Conservation (phyloP, 129 eudicot species). For the Rutidosis leptorrhynchoides region DNA sequence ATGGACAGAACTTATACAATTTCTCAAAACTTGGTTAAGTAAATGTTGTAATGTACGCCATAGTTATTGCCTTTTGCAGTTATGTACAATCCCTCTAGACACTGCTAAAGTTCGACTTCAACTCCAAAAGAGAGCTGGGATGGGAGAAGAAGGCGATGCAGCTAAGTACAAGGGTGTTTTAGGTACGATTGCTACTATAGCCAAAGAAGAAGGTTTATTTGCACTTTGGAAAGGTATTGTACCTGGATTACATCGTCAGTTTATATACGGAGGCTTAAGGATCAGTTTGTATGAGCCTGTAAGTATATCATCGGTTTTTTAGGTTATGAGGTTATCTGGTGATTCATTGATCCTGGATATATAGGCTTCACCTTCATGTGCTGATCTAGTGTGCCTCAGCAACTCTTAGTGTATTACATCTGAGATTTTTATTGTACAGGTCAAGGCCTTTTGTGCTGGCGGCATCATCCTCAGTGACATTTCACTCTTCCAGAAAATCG, state of each 20-base stretch:
- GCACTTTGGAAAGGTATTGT: conserved; percentile 97
- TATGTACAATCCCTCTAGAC: conserved; percentile 90
- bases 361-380: conserved; percentile 22
- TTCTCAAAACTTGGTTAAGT: neutral
- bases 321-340: conserved; percentile 20
- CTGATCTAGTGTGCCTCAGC: conserved; percentile 16
- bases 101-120: conserved; percentile 97
- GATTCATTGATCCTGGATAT: conserved; percentile 26
- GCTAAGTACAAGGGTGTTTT: conserved; percentile 74
- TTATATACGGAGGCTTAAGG: conserved; percentile 88
- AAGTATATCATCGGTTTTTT: conserved; percentile 33
- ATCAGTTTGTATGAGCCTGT: conserved; percentile 89
- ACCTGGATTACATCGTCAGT: conserved; percentile 95
- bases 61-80: conserved; percentile 37
- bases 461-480: conserved; percentile 48
- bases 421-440: conserved; percentile 49
- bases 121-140: conserved; percentile 63
- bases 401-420: conserved; percentile 31
- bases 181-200: conserved; percentile 76
- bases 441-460: conserved; percentile 70
- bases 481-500: conserved; percentile 70
- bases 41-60: neutral
- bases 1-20: neutral
- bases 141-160: conserved; percentile 47
- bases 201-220: conserved; percentile 79